These are phyloP conservation scores for Candida silvicultrix DNA, from an alignment of 805 yeast species.

Conservation along the genomic window DNA sequence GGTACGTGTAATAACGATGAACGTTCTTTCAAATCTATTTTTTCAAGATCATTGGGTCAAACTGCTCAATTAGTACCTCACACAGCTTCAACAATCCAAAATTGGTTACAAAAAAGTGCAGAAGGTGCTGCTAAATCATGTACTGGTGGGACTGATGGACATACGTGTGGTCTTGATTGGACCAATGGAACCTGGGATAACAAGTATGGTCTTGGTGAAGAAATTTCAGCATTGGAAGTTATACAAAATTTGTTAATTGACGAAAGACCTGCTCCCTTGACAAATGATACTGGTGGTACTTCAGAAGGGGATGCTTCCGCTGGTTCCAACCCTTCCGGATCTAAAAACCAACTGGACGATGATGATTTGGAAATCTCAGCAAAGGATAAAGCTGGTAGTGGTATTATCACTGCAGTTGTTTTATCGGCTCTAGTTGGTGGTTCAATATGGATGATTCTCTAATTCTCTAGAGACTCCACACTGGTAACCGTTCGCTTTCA, in stretches of 20 bases:
- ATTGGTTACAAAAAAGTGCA: conserved; percentile 45
- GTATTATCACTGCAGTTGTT: conserved; percentile 73
- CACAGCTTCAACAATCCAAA: conserved; percentile 34
- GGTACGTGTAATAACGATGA: conserved; percentile 66
- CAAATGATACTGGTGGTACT: conserved; percentile 45
- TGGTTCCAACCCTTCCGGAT: conserved; percentile 36
- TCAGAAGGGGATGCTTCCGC: conserved; percentile 50
- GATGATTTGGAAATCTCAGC: conserved; percentile 41
- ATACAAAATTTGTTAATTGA: conserved; percentile 43
- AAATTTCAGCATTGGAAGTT: conserved; percentile 66
- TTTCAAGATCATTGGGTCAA: conserved; percentile 55
- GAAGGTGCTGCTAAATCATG: conserved; percentile 66
- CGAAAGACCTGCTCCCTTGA: conserved; percentile 45
- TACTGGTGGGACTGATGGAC: conserved; percentile 67
- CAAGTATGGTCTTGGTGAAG: conserved; percentile 70
- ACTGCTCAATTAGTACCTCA: conserved; percentile 51
- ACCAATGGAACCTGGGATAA: conserved; percentile 52
- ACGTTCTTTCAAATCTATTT: conserved; percentile 66
- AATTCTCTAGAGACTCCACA: too few relatives aligned
- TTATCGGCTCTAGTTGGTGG: conserved; percentile 56
- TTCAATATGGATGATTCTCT: conserved; percentile 73
- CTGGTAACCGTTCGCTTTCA: too few relatives aligned
- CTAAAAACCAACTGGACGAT: conserved; percentile 27
- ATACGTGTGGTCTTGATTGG: conserved; percentile 77
- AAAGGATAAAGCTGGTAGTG: conserved; percentile 86